phyloP scores from a whole-genome alignment of 177 flowering plant genomes.

The Vitis hybrid region DNA sequence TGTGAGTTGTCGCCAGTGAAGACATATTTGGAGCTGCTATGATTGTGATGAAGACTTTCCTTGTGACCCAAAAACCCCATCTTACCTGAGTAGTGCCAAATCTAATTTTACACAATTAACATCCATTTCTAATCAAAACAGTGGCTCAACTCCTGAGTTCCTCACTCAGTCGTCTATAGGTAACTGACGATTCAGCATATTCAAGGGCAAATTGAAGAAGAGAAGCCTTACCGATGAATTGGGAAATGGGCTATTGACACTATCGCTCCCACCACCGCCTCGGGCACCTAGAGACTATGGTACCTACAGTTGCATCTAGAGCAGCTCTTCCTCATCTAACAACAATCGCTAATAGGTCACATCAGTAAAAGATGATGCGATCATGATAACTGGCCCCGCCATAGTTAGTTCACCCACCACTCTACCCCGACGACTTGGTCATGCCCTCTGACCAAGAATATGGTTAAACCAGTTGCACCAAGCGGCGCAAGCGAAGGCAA shows the following conservation, averaged over 20 bases:
- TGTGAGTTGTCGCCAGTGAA: too few species aligned
- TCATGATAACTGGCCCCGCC: conserved; percentile 71
- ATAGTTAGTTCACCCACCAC: too few species aligned
- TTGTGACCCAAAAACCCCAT: conserved; percentile 6
- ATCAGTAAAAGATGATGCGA: conserved; percentile 71
- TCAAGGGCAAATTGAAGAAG: conserved; percentile 77
- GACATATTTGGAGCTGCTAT: too few species aligned
- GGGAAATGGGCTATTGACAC: conserved; percentile 39
- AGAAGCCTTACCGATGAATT: conserved; percentile 67
- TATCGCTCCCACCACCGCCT: conserved; percentile 26
- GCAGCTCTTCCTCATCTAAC: conserved; percentile 54
- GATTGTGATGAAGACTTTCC: conserved; percentile 6
- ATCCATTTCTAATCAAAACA: conserved; percentile 19
- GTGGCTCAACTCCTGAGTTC: not conserved
- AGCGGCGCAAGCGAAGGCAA: rapidly evolving
- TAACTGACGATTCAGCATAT: conserved; percentile 60
- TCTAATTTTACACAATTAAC: not conserved
- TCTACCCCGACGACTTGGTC: too few species aligned
- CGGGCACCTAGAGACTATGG: conserved; percentile 31
- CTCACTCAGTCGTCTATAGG: conserved; percentile 66
- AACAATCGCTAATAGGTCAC: conserved; percentile 78
- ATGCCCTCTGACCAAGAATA: too few species aligned
- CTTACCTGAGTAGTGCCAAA: not conserved
- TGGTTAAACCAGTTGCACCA: too few species aligned
- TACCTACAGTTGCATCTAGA: conserved; percentile 25